Percentiles rank a stretch among this genome's conserved stretches.
These are phyloP conservation scores for Bondarzewia mesenterica DNA, from an alignment of 1,284 basidiomycete species.

Conservation along the genomic window DNA sequence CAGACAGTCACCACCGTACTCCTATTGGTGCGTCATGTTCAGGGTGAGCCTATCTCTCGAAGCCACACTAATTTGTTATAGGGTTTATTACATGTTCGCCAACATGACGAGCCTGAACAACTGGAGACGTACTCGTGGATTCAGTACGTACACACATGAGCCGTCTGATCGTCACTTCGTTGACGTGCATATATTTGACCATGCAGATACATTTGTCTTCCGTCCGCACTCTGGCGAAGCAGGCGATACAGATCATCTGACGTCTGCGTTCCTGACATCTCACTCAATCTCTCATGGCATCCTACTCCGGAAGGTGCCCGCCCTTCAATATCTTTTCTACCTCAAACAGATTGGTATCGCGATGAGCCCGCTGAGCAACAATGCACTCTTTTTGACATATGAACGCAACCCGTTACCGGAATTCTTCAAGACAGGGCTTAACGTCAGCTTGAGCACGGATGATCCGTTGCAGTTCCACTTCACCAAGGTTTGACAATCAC, in stretches of 20 bases:
- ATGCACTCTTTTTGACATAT: constrained; percentile 94
- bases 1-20: constrained; percentile 86
- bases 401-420: constrained; percentile 96
- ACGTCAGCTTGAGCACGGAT: constrained; percentile 95
- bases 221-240: constrained; percentile 98
- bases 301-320: constrained; percentile 93
- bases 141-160: too few relatives aligned
- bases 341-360: constrained; percentile 95
- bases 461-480: constrained; percentile 95
- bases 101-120: constrained; percentile 94
- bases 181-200: too few relatives aligned
- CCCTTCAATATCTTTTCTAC: constrained; percentile 91
- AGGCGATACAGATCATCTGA: constrained; percentile 96
- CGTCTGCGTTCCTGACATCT: constrained; percentile 91
- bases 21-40: constrained; percentile 66
- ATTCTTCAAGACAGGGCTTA: constrained; percentile 94
- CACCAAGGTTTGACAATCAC: constrained; percentile 60
- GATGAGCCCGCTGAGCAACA: constrained; percentile 98
- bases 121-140: constrained; percentile 83
- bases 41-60: background rate
- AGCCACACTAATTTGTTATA: constrained; percentile 21
- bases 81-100: constrained; percentile 97
- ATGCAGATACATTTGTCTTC: constrained; percentile 94
- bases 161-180: background rate
- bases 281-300: constrained; percentile 99